Percentiles rank a stretch among this genome's conserved stretches.
Evolutionary conservation across 192 early-diverging fungal species (phyloP).

Genomic region (Rhizophagus sp.): DNA sequence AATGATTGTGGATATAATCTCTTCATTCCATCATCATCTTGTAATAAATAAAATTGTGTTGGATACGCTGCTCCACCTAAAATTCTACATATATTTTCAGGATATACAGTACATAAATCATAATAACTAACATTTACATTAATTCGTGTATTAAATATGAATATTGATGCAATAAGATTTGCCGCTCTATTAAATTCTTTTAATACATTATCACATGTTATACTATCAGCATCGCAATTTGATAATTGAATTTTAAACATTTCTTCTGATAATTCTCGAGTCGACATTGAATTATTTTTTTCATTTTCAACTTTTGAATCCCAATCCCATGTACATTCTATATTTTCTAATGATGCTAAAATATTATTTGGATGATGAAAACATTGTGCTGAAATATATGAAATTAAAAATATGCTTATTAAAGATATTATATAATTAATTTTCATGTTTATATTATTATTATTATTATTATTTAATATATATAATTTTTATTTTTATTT

Average conservation of each 20-base stretch:
- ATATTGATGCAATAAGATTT: not conserved
- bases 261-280: not conserved
- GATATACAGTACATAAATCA: not conserved
- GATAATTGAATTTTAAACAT: not conserved
- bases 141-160: not conserved
- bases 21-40: conserved; percentile 36
- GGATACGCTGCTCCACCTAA: conserved; percentile 35
- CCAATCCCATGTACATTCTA: not conserved
- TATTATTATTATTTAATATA: no score
- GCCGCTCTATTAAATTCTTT: not conserved
- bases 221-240: not conserved
- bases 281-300: not conserved
- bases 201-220: not conserved
- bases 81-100: not conserved
- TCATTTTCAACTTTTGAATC: not conserved
- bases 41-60: conserved; percentile 35
- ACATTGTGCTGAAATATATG: not conserved
- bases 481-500: no score
- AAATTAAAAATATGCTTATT: not conserved
- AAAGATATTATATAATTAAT: not conserved
- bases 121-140: not conserved
- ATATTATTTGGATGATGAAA: not conserved
- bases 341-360: not conserved
- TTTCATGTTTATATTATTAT: not conserved
- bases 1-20: conserved; percentile 45